phyloP scores from a whole-genome alignment of 31 red algal species.

The Odonthalia washingtoniensis region DNA sequence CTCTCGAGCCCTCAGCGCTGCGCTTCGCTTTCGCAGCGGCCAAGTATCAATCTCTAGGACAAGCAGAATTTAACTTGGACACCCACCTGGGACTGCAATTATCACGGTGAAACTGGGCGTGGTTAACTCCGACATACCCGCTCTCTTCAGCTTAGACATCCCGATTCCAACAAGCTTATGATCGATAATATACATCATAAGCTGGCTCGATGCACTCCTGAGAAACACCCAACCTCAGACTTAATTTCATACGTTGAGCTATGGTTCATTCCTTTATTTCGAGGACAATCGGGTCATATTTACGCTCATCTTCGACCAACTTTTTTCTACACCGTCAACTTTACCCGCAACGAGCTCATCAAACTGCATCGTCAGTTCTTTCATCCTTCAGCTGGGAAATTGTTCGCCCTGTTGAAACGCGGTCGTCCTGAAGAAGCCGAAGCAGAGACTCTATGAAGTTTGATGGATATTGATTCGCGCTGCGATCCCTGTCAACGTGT shows the following conservation, averaged over 20 bases:
- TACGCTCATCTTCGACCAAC: neutral
- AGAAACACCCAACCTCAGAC: no score
- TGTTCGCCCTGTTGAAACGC: conserved; percentile 38
- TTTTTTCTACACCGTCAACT: neutral
- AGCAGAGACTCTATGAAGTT: neutral
- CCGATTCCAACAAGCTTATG: no score
- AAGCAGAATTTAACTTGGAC: no score
- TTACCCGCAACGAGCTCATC: conserved; percentile 28
- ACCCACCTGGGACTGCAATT: no score
- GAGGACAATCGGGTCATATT: conserved; percentile 16
- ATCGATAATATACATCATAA: no score
- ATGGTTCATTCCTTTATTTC: conserved; percentile 1
- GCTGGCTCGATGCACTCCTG: no score
- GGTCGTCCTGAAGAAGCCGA: conserved; percentile 21
- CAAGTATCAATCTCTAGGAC: no score
- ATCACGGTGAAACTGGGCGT: no score
- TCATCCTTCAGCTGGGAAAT: conserved; percentile 45
- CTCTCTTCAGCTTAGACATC: no score
- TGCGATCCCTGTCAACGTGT: conserved; percentile 56
- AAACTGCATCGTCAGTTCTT: conserved; percentile 59
- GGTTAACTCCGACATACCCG: no score
- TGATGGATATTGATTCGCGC: neutral
- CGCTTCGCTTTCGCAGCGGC: no score
- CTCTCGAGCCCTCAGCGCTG: no score
- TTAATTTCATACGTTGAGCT: neutral